Conservation (phyloP, 768 basidiomycete species). For the Calocybe indica region DNA sequence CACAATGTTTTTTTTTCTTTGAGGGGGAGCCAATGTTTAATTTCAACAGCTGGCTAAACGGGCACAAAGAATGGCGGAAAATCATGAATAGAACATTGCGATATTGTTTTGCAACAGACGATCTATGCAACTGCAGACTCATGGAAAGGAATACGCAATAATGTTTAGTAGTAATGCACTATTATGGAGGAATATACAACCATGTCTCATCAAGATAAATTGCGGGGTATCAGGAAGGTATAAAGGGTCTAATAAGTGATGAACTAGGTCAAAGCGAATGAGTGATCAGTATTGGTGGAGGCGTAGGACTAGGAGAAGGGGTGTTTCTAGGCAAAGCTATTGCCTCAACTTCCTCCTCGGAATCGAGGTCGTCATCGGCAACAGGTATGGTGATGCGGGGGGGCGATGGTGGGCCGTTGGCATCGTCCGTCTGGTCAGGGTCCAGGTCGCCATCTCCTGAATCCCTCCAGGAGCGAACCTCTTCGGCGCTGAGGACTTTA, state of each 20-base stretch:
- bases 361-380: slow-evolving; percentile 14
- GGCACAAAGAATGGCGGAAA: slow-evolving; percentile 56
- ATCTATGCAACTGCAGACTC: not conserved
- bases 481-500: slow-evolving; percentile 71
- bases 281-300: slow-evolving; percentile 33
- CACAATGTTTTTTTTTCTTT: not conserved
- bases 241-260: not conserved
- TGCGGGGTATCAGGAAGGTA: slow-evolving; percentile 3
- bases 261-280: slow-evolving; percentile 18
- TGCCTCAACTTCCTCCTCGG: slow-evolving; percentile 38
- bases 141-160: not conserved
- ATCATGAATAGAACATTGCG: slow-evolving; percentile 24
- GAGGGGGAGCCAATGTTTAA: slow-evolving; percentile 2
- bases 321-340: slow-evolving; percentile 25
- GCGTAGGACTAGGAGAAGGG: slow-evolving; percentile 22
- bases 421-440: slow-evolving; percentile 22
- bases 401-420: slow-evolving; percentile 18
- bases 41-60: slow-evolving; percentile 67
- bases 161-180: slow-evolving; percentile 7
- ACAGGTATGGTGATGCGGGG: slow-evolving; percentile 12
- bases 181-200: slow-evolving; percentile 2
- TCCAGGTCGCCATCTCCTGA: slow-evolving; percentile 18
- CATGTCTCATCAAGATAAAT: too few species aligned
- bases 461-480: slow-evolving; percentile 56
- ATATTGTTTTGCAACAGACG: slow-evolving; percentile 8